A percentile compares a stretch with the other conserved stretches of the same genome.
These are phyloP conservation scores for Metarhizium brunneum DNA, from an alignment of 2,329 filamentous ascomycete species.

Conservation along the genomic window DNA sequence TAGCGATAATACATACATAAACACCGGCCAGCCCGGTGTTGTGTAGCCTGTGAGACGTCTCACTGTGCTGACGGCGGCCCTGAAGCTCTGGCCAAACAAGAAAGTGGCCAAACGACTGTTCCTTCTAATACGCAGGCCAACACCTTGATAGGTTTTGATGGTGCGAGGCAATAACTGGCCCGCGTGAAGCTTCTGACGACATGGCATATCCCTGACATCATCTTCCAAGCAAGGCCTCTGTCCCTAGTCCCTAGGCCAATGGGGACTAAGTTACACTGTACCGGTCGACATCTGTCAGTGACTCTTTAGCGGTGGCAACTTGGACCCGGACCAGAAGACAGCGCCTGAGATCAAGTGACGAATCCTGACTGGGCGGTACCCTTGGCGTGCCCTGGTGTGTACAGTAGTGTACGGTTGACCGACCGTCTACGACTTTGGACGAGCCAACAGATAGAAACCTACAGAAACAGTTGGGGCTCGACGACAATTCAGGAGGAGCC, in stretches of 20 bases:
- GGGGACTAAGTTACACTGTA: background rate
- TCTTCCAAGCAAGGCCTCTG: background rate
- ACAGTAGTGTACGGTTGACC: too few relatives aligned
- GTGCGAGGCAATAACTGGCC: background rate
- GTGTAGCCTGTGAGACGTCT: background rate
- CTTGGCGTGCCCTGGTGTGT: background rate
- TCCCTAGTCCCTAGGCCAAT: background rate
- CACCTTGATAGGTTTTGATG: too few relatives aligned
- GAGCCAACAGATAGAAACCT: background rate
- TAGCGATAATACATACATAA: too few relatives aligned
- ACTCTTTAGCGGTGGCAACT: background rate
- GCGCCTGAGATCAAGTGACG: background rate
- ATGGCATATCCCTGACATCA: background rate
- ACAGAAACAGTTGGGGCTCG: background rate
- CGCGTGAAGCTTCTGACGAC: background rate
- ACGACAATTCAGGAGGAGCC: background rate
- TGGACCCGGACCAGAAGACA: background rate
- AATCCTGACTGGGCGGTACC: background rate
- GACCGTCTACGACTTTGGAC: too few relatives aligned
- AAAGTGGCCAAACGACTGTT: background rate
- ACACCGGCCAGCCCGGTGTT: too few relatives aligned
- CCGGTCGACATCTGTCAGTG: background rate
- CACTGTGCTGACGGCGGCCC: background rate
- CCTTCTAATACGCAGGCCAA: too few relatives aligned
- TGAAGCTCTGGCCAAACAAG: background rate